These are phyloP conservation scores for Suhomyces tanzawaensis DNA, from an alignment of 805 yeast genomes.

Conservation along the genomic window DNA sequence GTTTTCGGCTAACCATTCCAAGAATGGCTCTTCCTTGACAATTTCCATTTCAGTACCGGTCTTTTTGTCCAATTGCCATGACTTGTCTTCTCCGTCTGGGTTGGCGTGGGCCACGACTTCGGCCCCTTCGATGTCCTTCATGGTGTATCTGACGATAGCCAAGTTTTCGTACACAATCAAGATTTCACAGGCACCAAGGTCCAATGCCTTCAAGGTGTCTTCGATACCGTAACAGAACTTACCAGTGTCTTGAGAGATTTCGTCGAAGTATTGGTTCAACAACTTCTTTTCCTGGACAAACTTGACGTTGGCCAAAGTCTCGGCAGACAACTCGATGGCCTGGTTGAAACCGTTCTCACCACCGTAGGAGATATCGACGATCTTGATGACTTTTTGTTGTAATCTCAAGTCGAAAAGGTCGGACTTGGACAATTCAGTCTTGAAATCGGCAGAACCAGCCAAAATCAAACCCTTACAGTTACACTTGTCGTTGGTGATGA, in stretches of 20 bases:
- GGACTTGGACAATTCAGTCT: constrained; percentile 87
- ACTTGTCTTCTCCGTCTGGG: constrained; percentile 72
- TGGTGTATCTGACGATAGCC: constrained; percentile 77
- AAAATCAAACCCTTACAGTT: constrained; percentile 91
- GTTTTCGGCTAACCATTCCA: constrained; percentile 98
- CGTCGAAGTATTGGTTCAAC: constrained; percentile 89
- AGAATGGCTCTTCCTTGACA: constrained; percentile 75
- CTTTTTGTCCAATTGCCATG: constrained; percentile 72
- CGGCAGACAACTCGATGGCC: constrained; percentile 97
- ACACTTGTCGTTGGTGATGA: constrained; percentile 91
- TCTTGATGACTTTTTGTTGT: constrained; percentile 79
- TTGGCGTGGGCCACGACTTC: constrained; percentile 70
- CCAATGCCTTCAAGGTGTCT: constrained; percentile 94
- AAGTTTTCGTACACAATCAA: constrained; percentile 91
- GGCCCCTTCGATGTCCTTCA: constrained; percentile 79
- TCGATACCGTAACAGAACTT: constrained; percentile 97
- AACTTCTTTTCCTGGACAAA: constrained; percentile 98
- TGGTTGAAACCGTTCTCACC: constrained; percentile 99
- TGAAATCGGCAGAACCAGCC: constrained; percentile 99
- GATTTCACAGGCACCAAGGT: constrained; percentile 92
- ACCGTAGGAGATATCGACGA: constrained; percentile 97
- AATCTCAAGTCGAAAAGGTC: constrained; percentile 92
- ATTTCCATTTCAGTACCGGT: constrained; percentile 93
- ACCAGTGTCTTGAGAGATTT: constrained; percentile 96
- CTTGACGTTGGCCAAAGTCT: constrained; percentile 93